Conservation (phyloP, 2,329 filamentous ascomycete species). For the Ceratocystis papillata region DNA sequence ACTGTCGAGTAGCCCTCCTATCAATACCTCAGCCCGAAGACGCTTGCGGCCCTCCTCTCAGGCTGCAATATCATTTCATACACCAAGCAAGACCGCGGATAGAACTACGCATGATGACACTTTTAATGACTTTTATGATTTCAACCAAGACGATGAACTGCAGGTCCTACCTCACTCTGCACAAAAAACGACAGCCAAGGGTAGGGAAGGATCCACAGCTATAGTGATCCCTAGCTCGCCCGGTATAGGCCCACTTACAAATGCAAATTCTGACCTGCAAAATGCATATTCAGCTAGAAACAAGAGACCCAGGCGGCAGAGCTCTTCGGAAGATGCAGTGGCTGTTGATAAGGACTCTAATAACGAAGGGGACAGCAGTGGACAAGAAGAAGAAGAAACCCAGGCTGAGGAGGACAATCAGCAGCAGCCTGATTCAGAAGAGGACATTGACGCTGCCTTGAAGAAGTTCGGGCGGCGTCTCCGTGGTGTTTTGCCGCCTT, state of each 20-base stretch:
- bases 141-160: conserved; percentile 3
- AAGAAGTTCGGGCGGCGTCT: conserved; percentile 36
- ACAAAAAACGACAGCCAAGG: not conserved
- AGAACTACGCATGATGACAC: conserved; percentile 20
- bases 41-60: conserved; percentile 19
- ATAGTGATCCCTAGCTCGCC: conserved; percentile 18
- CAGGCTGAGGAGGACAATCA: conserved; percentile 29
- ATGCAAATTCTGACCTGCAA: conserved; percentile 1
- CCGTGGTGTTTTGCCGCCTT: conserved; percentile 54
- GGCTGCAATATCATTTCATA: not conserved
- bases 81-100: not conserved
- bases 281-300: not conserved
- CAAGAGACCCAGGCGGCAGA: conserved; percentile 19
- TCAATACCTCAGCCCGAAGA: conserved; percentile 12
- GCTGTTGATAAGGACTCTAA: conserved; percentile 25
- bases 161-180: not conserved
- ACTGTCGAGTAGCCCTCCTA: conserved; percentile 22
- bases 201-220: not conserved
- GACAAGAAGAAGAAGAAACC: conserved; percentile 17
- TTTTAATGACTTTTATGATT: conserved; percentile 25
- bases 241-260: not conserved
- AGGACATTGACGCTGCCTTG: conserved; percentile 26
- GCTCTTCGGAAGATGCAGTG: conserved; percentile 27
- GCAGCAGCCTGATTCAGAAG: conserved; percentile 27
- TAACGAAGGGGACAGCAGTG: not conserved